Conservation (phyloP, 2,329 filamentous ascomycete genomes). For the Plectosphaerella plurivora region DNA sequence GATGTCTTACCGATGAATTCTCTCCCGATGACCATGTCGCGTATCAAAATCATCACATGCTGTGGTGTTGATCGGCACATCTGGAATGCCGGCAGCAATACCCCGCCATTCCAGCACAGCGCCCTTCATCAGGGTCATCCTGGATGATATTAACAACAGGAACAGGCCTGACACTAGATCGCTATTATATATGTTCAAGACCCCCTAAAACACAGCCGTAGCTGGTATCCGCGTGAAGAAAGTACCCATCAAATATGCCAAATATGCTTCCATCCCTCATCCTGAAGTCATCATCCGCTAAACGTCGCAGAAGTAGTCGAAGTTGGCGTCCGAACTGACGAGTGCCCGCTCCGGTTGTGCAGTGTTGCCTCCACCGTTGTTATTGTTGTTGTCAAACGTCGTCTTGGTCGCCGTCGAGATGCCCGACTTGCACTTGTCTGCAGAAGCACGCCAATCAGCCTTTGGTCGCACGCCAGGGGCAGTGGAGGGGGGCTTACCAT, state of each 20-base stretch:
- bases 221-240: neutral
- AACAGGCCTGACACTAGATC: too few species aligned
- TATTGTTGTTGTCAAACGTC: conserved; percentile 16
- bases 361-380: neutral
- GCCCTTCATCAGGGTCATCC: too few species aligned
- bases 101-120: too few species aligned
- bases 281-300: conserved; percentile 11
- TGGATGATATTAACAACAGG: too few species aligned
- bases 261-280: neutral
- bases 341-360: conserved; percentile 21
- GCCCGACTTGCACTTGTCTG: conserved; percentile 34
- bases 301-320: conserved; percentile 42
- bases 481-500: conserved; percentile 22
- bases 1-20: too few species aligned
- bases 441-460: neutral
- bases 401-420: conserved; percentile 8
- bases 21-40: too few species aligned
- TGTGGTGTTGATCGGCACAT: too few species aligned
- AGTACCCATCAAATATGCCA: neutral
- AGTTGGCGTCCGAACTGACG: conserved; percentile 34
- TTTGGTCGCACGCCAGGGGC: neutral
- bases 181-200: too few species aligned
- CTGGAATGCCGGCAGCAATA: too few species aligned
- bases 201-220: neutral
- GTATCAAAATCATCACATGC: too few species aligned